Conservation (phyloP, 768 basidiomycete species). For the Termitomyces sp. region DNA sequence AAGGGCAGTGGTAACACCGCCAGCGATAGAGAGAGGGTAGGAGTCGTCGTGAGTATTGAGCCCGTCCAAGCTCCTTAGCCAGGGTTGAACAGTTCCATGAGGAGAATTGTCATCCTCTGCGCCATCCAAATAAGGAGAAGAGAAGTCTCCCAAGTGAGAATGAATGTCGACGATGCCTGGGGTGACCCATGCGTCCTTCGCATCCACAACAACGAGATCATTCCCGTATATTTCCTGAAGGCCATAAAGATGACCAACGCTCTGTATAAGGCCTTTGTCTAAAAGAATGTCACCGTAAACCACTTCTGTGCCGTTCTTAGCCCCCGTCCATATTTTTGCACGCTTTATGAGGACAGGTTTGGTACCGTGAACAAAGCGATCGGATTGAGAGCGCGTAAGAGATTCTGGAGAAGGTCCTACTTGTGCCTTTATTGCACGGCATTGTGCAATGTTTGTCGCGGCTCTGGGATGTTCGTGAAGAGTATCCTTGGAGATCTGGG, state of each 20-base stretch:
- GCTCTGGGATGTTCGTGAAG: constrained; percentile 15
- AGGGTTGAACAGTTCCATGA: constrained; percentile 45
- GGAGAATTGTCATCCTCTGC: constrained; percentile 53
- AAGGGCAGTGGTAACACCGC: constrained; percentile 77
- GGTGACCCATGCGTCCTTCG: constrained; percentile 71
- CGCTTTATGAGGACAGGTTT: constrained; percentile 64
- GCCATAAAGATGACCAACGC: constrained; percentile 44
- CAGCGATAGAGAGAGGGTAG: constrained; percentile 65
- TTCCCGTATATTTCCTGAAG: constrained; percentile 25
- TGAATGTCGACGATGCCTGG: constrained; percentile 73
- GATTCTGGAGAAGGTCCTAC: constrained; percentile 47
- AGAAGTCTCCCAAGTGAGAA: constrained; percentile 58
- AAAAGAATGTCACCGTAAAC: constrained; percentile 65
- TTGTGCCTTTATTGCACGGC: constrained; percentile 35
- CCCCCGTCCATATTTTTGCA: constrained; percentile 83
- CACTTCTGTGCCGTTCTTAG: constrained; percentile 62
- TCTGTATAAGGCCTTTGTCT: constrained; percentile 64
- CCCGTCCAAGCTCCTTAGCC: constrained; percentile 74
- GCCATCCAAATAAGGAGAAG: constrained; percentile 51
- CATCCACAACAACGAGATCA: constrained; percentile 53
- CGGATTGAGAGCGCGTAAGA: constrained; percentile 48
- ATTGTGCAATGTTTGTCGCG: constrained; percentile 35
- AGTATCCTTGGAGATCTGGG: neutral
- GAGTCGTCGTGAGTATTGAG: constrained; percentile 80
- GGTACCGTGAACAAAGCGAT: constrained; percentile 65